Evolutionary conservation across 2,329 filamentous ascomycete species (phyloP), one percentile per base, ranked within the genome.

Genomic region (Monosporascus cannonballus): DNA sequence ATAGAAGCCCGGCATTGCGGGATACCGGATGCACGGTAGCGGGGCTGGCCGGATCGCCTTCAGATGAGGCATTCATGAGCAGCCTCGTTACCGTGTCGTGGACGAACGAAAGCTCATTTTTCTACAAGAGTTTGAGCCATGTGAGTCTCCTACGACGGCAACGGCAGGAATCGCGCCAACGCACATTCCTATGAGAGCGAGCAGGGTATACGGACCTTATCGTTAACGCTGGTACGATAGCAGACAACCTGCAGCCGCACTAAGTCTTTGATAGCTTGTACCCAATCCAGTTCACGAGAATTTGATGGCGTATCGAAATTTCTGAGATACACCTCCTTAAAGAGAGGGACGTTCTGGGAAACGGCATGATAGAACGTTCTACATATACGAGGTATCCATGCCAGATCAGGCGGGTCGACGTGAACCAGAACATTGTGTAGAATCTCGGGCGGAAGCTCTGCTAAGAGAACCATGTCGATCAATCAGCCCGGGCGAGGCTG

Each of bases 321-420:
- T 17, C 72, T 71, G 4, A 85, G 67, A 64, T 89, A 91, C 6
- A 88, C 70, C 22, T 79, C 76, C 54, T 80, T 84, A 66, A 77
- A 85, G 14, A 91, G 70, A 8, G 79, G 70, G 17, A 68, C 65
- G 64, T 90, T 88, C 44, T 73, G 74, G 48, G 70, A 73, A 50
- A 87, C 73, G 56, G 82, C 80, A 36, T 71, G 66, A 54, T 79
- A 69, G 47, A 91, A 69, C 11, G 62, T 65, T 18, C 69, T 74
- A 64, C 80, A 87, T 47, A 77, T 77, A 54, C 66, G 68, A 38
- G 76, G 73, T 45, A 87, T 63, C 7, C 69, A 64, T 1, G 74
- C 71, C 8, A 89, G 69, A 56, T 88, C 85, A 41, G 68, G 65
- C 1, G 83, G 80, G 27, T 78, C 69, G 38, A 86, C 73, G 58